Percentiles rank a stretch among this genome's conserved stretches.
These are phyloP conservation scores for Phylloporus arenicola DNA, from an alignment of 768 basidiomycete genomes.

Conservation along the genomic window DNA sequence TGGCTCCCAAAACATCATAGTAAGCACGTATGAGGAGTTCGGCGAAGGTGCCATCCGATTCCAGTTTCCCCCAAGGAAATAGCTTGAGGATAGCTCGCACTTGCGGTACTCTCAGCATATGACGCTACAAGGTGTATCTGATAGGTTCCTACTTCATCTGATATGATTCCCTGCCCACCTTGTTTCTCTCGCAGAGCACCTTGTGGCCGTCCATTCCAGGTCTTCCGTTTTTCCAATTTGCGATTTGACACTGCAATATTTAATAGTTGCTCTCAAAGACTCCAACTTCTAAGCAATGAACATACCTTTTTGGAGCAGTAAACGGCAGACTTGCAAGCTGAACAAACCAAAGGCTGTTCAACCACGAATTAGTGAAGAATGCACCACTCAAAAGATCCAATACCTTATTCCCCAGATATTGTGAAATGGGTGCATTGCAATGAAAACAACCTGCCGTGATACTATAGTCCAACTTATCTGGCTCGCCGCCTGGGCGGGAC, in stretches of 20 bases:
- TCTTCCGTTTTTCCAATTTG: conserved; percentile 31
- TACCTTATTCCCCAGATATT: conserved; percentile 18
- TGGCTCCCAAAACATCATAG: conserved; percentile 34
- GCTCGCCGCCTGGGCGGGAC: conserved; percentile 24
- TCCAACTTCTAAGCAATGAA: neutral
- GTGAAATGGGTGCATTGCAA: conserved; percentile 13
- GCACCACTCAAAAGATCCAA: neutral
- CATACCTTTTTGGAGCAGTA: conserved; percentile 29
- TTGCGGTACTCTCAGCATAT: conserved; percentile 34
- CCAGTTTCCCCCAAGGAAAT: conserved; percentile 41
- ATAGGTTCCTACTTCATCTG: neutral
- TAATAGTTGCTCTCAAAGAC: neutral
- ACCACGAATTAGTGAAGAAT: neutral
- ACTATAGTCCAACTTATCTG: conserved; percentile 26
- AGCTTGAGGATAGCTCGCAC: conserved; percentile 32
- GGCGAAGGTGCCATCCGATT: conserved; percentile 37
- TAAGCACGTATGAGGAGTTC: conserved; percentile 32
- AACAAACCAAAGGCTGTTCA: conserved; percentile 25
- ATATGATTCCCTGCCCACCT: conserved; percentile 15
- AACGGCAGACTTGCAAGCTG: conserved; percentile 25
- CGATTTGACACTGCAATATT: conserved; percentile 31
- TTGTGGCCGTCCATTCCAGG: conserved; percentile 30
- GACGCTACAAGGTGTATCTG: conserved; percentile 21
- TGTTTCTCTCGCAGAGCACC: conserved; percentile 31
- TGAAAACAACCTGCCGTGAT: conserved; percentile 20